Base-by-base conservation (phyloP, 495 filamentous ascomycete genomes). In the Trichoderma erinaceum region DNA sequence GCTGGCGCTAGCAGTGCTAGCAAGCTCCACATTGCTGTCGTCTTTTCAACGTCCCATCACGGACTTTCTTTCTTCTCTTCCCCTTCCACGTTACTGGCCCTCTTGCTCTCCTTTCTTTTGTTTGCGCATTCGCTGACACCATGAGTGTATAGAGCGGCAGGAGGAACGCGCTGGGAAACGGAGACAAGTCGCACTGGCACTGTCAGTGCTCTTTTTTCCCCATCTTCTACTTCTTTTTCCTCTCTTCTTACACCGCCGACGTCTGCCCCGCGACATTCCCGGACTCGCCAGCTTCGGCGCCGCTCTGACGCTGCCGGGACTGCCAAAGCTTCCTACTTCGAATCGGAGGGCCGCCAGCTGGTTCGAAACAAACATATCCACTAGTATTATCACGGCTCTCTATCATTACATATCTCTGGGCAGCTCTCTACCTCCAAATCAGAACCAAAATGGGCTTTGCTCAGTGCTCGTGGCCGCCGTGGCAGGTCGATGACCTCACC, bases 401-500 rank as follows among this genome's bases (percentile, higher is more conserved):
- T 32, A 29, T 10, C n/a, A 27, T 25, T n/a, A 6, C 12, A 3
- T 11, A 2, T 23, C 18, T 13, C 46, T 38, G 27, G 66, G 56
- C 48, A 48, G 41, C 66, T 32, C 12, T 29, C 10, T 5, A 15
- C 65, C 56, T 25, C 56, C 25, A 27, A 32, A 11, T 25, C 25
- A 13, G 56, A 27, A 61, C 25, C 56, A 32, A 27, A 41, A 81
- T 80, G 81, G 77, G 78, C 69, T 90, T 93, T 74, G 88, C 87
- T 75, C 84, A 86, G 73, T 99, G 95, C 77, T 75, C 85, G 72
- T 87, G 87, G 76, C 90, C 92, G 63, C 81, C 92, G 73, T 99
- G 95, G 95, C 84, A 81, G 72, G 79, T 84, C 69, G 95, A 99
- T 79, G 96, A 99, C 79, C 89, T 99, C 75, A 89, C 90, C 13